Evolutionary conservation across 169 alveolate species (phyloP).

Genomic region (Plasmodium blacklocki): DNA sequence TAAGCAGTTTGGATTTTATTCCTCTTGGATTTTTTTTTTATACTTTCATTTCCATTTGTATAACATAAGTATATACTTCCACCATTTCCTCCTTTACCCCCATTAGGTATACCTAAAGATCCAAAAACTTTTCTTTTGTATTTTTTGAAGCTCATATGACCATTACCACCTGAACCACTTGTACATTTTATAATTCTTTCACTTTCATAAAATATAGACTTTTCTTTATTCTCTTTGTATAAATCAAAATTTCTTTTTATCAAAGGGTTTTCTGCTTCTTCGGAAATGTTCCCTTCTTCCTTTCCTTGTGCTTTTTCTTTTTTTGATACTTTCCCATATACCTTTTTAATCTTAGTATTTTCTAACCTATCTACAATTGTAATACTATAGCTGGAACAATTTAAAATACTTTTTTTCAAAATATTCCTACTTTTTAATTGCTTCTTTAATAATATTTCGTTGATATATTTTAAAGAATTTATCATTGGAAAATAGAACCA

Average conservation of each 20-base stretch:
- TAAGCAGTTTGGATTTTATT: constrained; percentile 4
- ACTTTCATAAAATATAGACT: constrained; percentile 68
- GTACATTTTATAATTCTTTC: constrained; percentile 68
- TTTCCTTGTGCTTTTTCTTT: constrained; percentile 1
- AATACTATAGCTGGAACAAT: constrained; percentile 23
- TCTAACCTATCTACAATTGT: constrained; percentile 24
- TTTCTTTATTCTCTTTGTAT: background rate
- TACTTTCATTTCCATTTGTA: constrained; percentile 2
- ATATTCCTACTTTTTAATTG: background rate
- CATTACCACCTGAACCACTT: constrained; percentile 74
- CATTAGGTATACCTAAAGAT: constrained; percentile 68
- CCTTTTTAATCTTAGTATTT: constrained; percentile 21
- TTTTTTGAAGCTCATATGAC: constrained; percentile 47
- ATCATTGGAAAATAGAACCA: constrained; percentile 13
- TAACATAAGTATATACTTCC: constrained; percentile 60
- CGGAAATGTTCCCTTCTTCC: background rate
- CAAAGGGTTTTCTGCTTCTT: background rate
- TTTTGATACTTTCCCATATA: constrained; percentile 9
- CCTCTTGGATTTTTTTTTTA: background rate
- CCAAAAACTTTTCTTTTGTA: constrained; percentile 65
- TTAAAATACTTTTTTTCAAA: constrained; percentile 3
- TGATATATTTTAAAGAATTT: constrained; percentile 6
- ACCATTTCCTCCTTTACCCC: constrained; percentile 75
- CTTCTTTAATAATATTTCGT: constrained; percentile 12
- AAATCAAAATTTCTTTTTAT: constrained; percentile 8